Base-by-base conservation (phyloP, 2,329 filamentous ascomycete genomes). In the Fusarium azukiicola region DNA sequence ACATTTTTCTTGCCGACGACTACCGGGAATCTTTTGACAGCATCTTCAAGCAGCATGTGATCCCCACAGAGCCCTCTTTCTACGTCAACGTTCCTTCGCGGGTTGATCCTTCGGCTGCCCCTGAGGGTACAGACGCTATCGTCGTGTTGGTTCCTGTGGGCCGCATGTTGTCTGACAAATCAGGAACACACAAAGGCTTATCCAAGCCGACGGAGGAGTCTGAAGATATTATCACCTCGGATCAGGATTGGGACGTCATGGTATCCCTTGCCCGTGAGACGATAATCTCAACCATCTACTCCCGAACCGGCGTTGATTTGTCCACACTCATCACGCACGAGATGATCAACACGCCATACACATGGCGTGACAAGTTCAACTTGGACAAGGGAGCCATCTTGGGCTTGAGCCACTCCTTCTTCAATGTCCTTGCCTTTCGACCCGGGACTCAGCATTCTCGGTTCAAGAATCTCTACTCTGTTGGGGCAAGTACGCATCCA, bases 51-150 rank as follows among this genome's bases (percentile, higher is more conserved):
- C 88, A 92, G 42, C 93, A 96, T 74, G 87, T 90, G 5, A 92
- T 96, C 13, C 95, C 95, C 2, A 85, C 90, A 3, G 90, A 96
- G 74, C 95, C 95, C 0, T 95, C 92, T 72, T 97, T 96, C 88
- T 96, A 96, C 86, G 92, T 96, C 86, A 96, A 96, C 83, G 95
- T 96, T 0, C 95, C 95, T 1, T 95, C 92, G 63, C 91, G 95
- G 17, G 90, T 96, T 12, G 95, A 96, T 78, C 88, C 93, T 0
- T 91, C 91, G 1, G 95, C 95, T 2, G 95, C 95, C 0, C 95
- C 95, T 0, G 85, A 89, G 5, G 93, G 91, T 2, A 92, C 91
- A 79, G 95, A 97, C 82, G 89, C 92, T 3, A 86, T 96, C 63
- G 93, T 96, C 19, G 94, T 96, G 3, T 90, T 96, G 10, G 94